A percentile compares a stretch with the other conserved stretches of the same genome.
Evolutionary conservation across 208 protist genomes (phyloP).

Genomic region (Acanthamoeba rhysodes): DNA sequence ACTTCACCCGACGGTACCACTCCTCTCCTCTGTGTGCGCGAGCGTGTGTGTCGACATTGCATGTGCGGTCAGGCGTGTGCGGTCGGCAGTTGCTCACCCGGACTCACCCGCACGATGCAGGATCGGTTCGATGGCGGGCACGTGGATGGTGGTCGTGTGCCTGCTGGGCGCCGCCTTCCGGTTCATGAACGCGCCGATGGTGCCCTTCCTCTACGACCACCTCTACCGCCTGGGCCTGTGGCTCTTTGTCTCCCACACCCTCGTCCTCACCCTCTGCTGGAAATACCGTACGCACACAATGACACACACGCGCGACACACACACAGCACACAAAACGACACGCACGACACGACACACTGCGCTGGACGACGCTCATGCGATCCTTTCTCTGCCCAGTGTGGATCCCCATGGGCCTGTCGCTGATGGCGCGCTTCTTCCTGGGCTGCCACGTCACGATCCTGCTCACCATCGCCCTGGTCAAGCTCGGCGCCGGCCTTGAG

Average conservation of each 20-base stretch:
- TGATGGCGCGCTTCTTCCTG: slow-evolving; percentile 53
- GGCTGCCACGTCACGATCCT: slow-evolving; percentile 53
- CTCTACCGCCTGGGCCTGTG: slow-evolving; percentile 45
- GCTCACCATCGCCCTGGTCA: not conserved
- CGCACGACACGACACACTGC: not conserved
- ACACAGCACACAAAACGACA: too few relatives aligned
- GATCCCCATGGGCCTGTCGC: slow-evolving; percentile 42
- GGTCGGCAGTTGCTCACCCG: not conserved
- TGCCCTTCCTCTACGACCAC: slow-evolving; percentile 61
- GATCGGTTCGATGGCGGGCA: slow-evolving; percentile 55
- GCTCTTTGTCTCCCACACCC: slow-evolving; percentile 43
- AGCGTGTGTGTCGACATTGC: too few relatives aligned
- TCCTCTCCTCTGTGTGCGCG: too few relatives aligned
- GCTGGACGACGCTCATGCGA: not conserved
- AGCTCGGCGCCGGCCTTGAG: not conserved
- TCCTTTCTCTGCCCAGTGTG: not conserved
- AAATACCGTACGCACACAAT: slow-evolving; percentile 2
- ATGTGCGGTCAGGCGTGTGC: not conserved
- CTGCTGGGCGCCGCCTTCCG: not conserved
- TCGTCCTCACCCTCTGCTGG: slow-evolving; percentile 58
- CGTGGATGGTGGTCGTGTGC: slow-evolving; percentile 35
- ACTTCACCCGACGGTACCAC: slow-evolving; percentile 18
- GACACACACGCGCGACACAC: too few relatives aligned
- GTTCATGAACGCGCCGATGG: slow-evolving; percentile 50
- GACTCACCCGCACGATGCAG: not conserved